These are phyloP conservation scores for Neoconidiobolus thromboides DNA, from an alignment of 371 early-diverging fungal genomes.

Conservation along the genomic window DNA sequence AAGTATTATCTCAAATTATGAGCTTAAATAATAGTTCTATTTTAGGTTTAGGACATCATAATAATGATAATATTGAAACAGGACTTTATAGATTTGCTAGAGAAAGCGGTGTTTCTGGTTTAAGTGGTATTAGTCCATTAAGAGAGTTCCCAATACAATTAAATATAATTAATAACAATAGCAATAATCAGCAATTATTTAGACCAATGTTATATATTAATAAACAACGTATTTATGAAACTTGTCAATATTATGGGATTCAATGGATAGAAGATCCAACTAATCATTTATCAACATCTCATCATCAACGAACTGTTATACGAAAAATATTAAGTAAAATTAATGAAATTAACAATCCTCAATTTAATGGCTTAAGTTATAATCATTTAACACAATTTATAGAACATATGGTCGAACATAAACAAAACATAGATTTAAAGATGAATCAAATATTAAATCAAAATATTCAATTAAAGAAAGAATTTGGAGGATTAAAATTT, in stretches of 20 bases:
- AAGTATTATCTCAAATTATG: conserved; percentile 1
- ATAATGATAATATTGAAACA: conserved; percentile 9
- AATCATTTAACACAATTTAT: background rate
- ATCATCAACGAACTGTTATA: conserved; percentile 8
- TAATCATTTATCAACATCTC: conserved; percentile 1
- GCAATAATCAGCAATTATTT: background rate
- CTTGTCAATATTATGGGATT: conserved; percentile 4
- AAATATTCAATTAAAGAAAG: background rate
- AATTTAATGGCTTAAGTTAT: background rate
- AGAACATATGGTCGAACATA: conserved; percentile 5
- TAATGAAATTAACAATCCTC: background rate
- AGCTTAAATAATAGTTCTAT: background rate
- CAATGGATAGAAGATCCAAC: conserved; percentile 10
- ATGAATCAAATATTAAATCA: background rate
- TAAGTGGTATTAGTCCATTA: conserved; percentile 3
- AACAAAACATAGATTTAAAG: conserved; percentile 1
- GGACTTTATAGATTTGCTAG: conserved; percentile 7
- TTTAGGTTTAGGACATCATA: conserved; percentile 8
- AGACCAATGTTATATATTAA: background rate
- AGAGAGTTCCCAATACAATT: background rate
- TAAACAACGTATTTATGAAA: conserved; percentile 8
- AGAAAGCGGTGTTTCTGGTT: conserved; percentile 9
- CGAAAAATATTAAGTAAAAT: conserved; percentile 1
- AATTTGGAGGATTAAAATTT: conserved; percentile 4
- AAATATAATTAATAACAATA: too few species aligned